These are phyloP conservation scores for Thelonectria discophora DNA, from an alignment of 2,329 filamentous ascomycete species.

Conservation along the genomic window DNA sequence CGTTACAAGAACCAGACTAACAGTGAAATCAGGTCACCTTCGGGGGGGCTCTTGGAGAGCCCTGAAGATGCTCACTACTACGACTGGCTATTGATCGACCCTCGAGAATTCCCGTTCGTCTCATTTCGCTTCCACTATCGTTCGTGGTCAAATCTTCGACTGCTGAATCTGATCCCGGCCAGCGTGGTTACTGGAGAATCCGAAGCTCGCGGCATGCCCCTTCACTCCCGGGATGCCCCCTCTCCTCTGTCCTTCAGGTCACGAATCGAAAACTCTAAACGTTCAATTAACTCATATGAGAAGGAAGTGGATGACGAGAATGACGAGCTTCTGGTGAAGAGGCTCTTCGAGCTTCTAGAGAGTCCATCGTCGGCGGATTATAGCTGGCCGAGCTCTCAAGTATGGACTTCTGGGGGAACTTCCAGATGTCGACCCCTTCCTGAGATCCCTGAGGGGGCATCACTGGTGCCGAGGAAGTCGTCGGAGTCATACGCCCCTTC, in stretches of 20 bases:
- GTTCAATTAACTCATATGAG: too few relatives aligned
- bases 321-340: not conserved
- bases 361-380: not conserved
- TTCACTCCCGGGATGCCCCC: not conserved
- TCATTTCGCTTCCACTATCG: constrained; percentile 67
- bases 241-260: not conserved
- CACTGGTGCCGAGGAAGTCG: constrained; percentile 9
- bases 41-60: constrained; percentile 61
- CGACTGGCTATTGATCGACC: constrained; percentile 61
- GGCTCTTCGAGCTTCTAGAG: not conserved
- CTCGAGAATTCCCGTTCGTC: constrained; percentile 61
- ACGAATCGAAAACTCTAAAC: not conserved
- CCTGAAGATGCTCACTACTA: constrained; percentile 62
- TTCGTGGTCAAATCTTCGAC: constrained; percentile 58
- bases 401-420: not conserved
- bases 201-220: not conserved
- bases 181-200: not conserved
- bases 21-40: constrained; percentile 55
- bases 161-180: constrained; percentile 58
- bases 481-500: constrained; percentile 19
- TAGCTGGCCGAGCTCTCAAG: not conserved
- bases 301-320: too few relatives aligned
- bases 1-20: constrained; percentile 15
- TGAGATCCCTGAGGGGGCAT: constrained; percentile 28
- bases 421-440: constrained; percentile 32